Percentiles rank a stretch among this genome's conserved stretches.
These are phyloP conservation scores for Ormosia semicastrata DNA, from an alignment of 306 rosid species.

Conservation along the genomic window DNA sequence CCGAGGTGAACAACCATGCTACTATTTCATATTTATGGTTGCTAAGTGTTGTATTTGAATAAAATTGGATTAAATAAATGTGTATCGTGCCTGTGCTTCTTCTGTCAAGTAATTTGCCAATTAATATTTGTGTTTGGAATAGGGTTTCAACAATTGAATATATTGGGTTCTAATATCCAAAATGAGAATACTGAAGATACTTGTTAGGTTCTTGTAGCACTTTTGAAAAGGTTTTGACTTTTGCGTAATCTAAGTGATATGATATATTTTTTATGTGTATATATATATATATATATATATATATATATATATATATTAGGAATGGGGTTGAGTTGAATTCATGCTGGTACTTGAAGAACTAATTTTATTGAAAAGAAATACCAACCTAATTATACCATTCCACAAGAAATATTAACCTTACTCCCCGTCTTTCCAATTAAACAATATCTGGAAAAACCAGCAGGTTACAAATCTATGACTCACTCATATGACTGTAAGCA, in stretches of 20 bases:
- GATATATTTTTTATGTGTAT: background rate
- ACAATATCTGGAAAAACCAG: background rate
- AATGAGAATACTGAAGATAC: background rate
- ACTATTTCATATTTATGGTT: background rate
- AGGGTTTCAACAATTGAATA: background rate
- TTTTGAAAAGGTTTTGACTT: background rate
- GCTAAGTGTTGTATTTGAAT: background rate
- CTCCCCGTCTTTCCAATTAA: background rate
- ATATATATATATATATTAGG: background rate
- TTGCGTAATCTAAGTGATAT: background rate
- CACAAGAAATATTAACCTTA: background rate
- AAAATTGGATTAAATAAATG: background rate
- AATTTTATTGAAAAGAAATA: background rate
- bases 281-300: too few species aligned
- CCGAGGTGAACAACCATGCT: conserved; percentile 26
- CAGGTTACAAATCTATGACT: background rate
- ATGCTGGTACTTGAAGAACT: background rate
- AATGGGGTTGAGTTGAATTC: background rate
- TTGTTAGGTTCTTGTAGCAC: background rate
- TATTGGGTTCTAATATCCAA: background rate
- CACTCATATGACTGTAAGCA: background rate
- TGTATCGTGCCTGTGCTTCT: background rate
- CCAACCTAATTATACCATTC: background rate
- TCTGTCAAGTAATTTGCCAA: background rate
- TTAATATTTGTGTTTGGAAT: background rate